Evolutionary conservation across 129 eudicot species (phyloP), one percentile per base, ranked within the genome.

Genomic region (Helianthus tuberosus): DNA sequence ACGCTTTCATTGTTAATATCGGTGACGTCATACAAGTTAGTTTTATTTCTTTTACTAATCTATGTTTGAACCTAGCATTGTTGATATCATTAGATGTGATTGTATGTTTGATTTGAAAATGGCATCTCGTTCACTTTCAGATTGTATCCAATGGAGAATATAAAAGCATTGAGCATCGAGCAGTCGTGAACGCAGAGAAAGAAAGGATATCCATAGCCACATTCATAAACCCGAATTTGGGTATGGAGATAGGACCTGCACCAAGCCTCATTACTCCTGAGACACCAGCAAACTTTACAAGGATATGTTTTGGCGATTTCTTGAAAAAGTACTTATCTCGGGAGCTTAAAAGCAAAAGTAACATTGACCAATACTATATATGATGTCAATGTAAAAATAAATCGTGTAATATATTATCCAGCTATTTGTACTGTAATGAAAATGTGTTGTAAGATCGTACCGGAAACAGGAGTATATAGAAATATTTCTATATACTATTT

Each of bases 141-240:
- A 80, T 67, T 16, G 11, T 35, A 13, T 72, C 75, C 0, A 82
- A 82, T 43, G 86, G 82, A 25, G 55, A 36, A 17, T 81, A 81
- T 48, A 66, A 48, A 8, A 85, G 83, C 53, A 68, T 79, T 15
- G 78, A 70, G 77, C 89, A 85, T 64, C 49, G 89, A 32, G 89
- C 78, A 8, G 29, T 29, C 3, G 82, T 79, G 0, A 85, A 82
- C 66, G 12, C 77, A 5, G 44, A 61, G 47, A 82, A 75, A 44
- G 78, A 72, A 59, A 68, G 89, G 80, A 38, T 78, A 23, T 85
- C 89, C 3, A 79, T 82, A 15, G 86, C 80, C 2, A 76, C 80
- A 14, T 82, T 82, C 44, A 14, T 32, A 4, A 63, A 3, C 46
- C 84, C 86, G 1, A 60, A 69, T 3, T 0, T 72, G 1, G 72